phyloP scores from a whole-genome alignment of 192 early-diverging fungal genomes.

The Coemansia sp. region DNA sequence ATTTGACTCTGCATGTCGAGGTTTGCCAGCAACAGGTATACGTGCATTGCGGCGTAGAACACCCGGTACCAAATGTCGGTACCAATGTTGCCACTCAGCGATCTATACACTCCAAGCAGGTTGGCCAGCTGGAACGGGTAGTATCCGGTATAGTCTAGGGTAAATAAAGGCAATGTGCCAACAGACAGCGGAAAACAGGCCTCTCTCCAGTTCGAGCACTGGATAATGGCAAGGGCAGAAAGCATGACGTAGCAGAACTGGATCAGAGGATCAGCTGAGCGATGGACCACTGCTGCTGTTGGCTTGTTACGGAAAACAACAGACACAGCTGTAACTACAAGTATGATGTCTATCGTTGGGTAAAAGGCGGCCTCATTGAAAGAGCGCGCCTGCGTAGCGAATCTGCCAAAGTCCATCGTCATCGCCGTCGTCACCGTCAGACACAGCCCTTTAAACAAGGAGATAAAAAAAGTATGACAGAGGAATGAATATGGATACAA shows the following conservation, averaged over 20 bases:
- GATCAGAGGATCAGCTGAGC: conserved; percentile 2
- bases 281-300: neutral
- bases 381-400: neutral
- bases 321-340: neutral
- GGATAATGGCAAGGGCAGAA: conserved; percentile 1
- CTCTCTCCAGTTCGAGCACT: neutral
- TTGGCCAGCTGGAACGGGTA: conserved; percentile 17
- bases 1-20: conserved; percentile 16
- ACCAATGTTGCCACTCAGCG: neutral
- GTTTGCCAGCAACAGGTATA: conserved; percentile 11
- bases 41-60: neutral
- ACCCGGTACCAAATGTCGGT: neutral
- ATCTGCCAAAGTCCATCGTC: neutral
- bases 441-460: neutral
- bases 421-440: neutral
- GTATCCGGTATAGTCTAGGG: neutral
- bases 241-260: conserved; percentile 7
- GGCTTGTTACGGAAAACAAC: neutral
- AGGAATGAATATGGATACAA: neutral
- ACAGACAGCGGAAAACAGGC: conserved; percentile 8
- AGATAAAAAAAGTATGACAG: neutral
- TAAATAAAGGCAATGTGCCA: conserved; percentile 6
- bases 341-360: neutral
- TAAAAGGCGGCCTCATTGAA: conserved; percentile 1
- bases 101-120: conserved; percentile 17